Evolutionary conservation across 1,139 yeast genomes (phyloP).

Genomic region (Taiozyma onychis): DNA sequence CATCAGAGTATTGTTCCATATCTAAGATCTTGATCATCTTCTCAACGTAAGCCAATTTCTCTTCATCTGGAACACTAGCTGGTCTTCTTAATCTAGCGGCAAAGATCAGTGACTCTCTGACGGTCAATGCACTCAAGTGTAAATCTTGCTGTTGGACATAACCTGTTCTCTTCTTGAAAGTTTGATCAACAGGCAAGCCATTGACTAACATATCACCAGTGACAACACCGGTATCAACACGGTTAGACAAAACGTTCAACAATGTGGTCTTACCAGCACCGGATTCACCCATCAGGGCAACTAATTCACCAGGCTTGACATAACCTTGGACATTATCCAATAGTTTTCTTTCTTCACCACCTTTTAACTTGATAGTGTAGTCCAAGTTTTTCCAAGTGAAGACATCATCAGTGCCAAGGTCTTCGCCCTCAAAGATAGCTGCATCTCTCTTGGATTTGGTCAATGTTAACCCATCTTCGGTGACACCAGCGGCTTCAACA

Average conservation of each 20-base stretch:
- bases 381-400: constrained; percentile 81
- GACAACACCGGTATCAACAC: constrained; percentile 75
- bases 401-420: constrained; percentile 35
- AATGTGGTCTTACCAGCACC: constrained; percentile 90
- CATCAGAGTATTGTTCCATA: constrained; percentile 71
- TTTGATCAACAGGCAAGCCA: constrained; percentile 59
- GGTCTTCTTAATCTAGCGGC: constrained; percentile 80
- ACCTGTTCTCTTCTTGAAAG: constrained; percentile 80
- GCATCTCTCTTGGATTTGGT: constrained; percentile 12
- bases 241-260: constrained; percentile 69
- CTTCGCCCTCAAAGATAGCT: constrained; percentile 22
- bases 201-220: constrained; percentile 74
- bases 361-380: constrained; percentile 65
- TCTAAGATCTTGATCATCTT: constrained; percentile 63
- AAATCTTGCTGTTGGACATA: constrained; percentile 82
- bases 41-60: constrained; percentile 67
- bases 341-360: constrained; percentile 53
- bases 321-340: constrained; percentile 73
- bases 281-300: constrained; percentile 83
- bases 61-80: constrained; percentile 41
- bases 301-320: constrained; percentile 73
- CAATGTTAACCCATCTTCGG: constrained; percentile 22
- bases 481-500: constrained; percentile 18
- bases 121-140: constrained; percentile 67
- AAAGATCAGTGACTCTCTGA: constrained; percentile 70